A percentile compares a stretch with the other conserved stretches of the same genome.
Evolutionary conservation across 2,329 filamentous ascomycete species (phyloP).

Genomic region (Epichloe festucae): DNA sequence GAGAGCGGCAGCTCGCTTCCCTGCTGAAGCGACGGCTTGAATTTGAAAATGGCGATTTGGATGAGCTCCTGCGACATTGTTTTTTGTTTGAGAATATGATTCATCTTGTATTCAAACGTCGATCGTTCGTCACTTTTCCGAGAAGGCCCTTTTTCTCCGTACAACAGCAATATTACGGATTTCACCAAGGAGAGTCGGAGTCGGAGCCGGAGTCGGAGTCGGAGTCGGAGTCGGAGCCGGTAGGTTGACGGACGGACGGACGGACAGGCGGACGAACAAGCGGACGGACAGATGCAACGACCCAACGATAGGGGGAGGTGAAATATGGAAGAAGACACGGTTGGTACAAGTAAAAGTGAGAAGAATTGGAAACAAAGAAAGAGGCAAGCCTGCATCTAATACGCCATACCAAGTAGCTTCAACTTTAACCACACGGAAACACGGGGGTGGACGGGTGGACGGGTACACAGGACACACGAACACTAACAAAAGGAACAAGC

Average conservation of each 20-base stretch:
- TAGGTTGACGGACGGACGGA: no score
- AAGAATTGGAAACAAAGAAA: not conserved
- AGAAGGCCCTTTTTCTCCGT: not conserved
- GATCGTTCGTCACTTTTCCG: not conserved
- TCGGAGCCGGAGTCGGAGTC: no score
- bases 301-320: no score
- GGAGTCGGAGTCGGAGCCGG: no score
- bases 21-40: conserved; percentile 16
- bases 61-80: conserved; percentile 17
- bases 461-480: not conserved
- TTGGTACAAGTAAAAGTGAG: not conserved
- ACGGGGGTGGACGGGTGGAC: not conserved
- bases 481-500: not conserved
- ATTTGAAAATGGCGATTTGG: conserved; percentile 20
- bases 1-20: conserved; percentile 9
- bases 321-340: no score
- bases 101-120: not conserved
- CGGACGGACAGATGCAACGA: no score
- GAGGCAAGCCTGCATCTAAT: not conserved
- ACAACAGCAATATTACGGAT: not conserved
- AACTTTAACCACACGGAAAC: not conserved
- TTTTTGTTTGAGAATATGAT: conserved; percentile 8
- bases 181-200: not conserved
- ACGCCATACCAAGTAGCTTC: no score
- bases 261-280: no score